Evolutionary conservation across 2,329 filamentous ascomycete genomes (phyloP).

Genomic region (Remersonia thermophila): DNA sequence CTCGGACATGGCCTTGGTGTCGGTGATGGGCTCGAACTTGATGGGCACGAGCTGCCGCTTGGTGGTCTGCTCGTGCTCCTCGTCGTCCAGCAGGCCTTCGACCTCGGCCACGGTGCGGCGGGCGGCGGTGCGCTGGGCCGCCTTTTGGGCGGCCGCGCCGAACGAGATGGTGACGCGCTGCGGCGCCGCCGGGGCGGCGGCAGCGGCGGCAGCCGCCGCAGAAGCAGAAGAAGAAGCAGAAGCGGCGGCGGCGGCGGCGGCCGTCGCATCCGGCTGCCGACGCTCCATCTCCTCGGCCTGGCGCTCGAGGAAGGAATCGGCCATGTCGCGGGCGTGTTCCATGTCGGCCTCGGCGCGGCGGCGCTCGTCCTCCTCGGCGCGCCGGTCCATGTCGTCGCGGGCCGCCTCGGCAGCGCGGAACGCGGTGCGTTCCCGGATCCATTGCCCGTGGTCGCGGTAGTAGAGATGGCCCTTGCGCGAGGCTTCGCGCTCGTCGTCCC

Average conservation of each 20-base stretch:
- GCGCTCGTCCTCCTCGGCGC: conserved; percentile 62
- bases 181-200: conserved; percentile 38
- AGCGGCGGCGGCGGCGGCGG: too few relatives aligned
- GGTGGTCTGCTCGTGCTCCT: conserved; percentile 63
- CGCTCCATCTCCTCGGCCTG: conserved; percentile 64
- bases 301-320: conserved; percentile 79
- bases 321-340: conserved; percentile 71
- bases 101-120: conserved; percentile 84
- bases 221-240: too few relatives aligned
- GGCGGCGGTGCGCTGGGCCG: conserved; percentile 42
- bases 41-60: conserved; percentile 72
- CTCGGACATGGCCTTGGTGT: conserved; percentile 59
- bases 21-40: conserved; percentile 60
- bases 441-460: conserved; percentile 74
- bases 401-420: conserved; percentile 63
- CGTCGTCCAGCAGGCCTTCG: conserved; percentile 86
- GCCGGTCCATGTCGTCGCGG: conserved; percentile 72
- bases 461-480: conserved; percentile 63
- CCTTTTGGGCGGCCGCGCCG: conserved; percentile 71
- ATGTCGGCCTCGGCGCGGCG: conserved; percentile 57
- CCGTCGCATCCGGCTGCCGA: too few relatives aligned
- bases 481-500: conserved; percentile 80
- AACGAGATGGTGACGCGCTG: conserved; percentile 87
- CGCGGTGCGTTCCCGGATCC: conserved; percentile 67
- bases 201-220: too few relatives aligned